Evolutionary conservation across 257 asterid species (phyloP), one percentile per base, ranked within the genome.

Genomic region (Prunella vulgaris): DNA sequence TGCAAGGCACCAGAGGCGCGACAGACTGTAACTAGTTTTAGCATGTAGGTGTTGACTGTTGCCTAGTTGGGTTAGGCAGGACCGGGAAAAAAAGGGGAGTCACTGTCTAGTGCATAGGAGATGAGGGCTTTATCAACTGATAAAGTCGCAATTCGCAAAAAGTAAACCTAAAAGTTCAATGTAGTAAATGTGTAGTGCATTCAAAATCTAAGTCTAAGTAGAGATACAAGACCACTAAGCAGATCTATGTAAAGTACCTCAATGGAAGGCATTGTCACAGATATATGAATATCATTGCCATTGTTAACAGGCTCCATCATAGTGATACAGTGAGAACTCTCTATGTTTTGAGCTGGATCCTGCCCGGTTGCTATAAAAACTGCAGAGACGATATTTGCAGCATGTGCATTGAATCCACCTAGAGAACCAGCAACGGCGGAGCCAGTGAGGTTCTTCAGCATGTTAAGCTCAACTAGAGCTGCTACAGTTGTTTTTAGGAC

Each of bases 211-310:
- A 46, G 53, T n/a, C 21, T n/a, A 46, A 46, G 21, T 46, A 17
- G 53, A 46, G 53, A 46, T 46, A 46, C 15, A 46, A 46, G 21
- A 46, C 10, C 9, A 13, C 3, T 42, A 46, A 46, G 53, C 53
- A 46, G 21, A 46, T 46, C 5, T 40, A 12, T 40, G 48, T 46
- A n/a, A 46, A 46, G 53, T 89, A 92, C 98, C 98, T 90, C 98
- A 63, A 92, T 88, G 76, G 93, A 93, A 13, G 98, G 98, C 97
- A 93, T 93, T 74, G 98, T 85, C 12, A 93, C 96, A 4, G 98
- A 93, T 15, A 93, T n/a, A 59, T 93, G 98, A 65, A 93, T 90
- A 81, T 90, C 96, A 72, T 79, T 82, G 70, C 96, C 96, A 52
- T 79, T 83, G 63, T 90, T 90, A 57, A 88, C 77, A 24, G 97